Conservation (phyloP, 1,284 basidiomycete species). For the Cryptococcus jaspeensis region DNA sequence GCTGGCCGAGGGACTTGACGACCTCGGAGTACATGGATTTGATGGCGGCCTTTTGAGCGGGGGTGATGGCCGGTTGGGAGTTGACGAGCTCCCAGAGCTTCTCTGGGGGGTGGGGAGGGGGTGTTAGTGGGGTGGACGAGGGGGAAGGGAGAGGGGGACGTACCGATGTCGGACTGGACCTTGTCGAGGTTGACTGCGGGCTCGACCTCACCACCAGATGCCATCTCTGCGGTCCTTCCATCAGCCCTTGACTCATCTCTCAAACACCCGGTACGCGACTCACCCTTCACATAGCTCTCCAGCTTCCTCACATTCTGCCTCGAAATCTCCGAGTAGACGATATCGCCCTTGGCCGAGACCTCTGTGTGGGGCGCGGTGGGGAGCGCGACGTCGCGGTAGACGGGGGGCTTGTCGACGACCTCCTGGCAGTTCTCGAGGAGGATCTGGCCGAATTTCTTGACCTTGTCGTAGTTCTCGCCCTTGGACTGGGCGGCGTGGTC, state of each 20-base stretch:
- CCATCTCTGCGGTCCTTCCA: constrained; percentile 68
- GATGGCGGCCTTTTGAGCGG: constrained; percentile 96
- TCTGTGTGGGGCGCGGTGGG: constrained; percentile 96
- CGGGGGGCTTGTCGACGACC: constrained; percentile 53
- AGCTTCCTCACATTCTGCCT: constrained; percentile 94
- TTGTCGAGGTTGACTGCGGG: constrained; percentile 88
- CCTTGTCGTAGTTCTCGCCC: constrained; percentile 88
- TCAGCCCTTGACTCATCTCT: constrained; percentile 4
- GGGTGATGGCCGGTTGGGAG: constrained; percentile 92
- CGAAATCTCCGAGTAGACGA: constrained; percentile 90
- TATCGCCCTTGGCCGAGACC: constrained; percentile 88
- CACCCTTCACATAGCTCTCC: constrained; percentile 85
- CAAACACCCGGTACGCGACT: constrained; percentile 2
- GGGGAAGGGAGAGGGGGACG: constrained; percentile 11
- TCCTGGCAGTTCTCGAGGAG: constrained; percentile 76
- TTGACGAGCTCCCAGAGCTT: constrained; percentile 98
- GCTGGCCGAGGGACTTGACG: constrained; percentile 68
- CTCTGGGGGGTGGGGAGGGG: constrained; percentile 42
- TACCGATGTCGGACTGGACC: constrained; percentile 84
- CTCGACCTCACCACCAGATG: constrained; percentile 82
- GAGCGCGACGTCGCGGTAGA: constrained; percentile 72
- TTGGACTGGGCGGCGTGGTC: constrained; percentile 75
- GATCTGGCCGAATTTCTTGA: constrained; percentile 95
- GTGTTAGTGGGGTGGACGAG: constrained; percentile 3
- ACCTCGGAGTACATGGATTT: constrained; percentile 96